Conservation (phyloP, 345 rosid species). For the Microcos paniculata region DNA sequence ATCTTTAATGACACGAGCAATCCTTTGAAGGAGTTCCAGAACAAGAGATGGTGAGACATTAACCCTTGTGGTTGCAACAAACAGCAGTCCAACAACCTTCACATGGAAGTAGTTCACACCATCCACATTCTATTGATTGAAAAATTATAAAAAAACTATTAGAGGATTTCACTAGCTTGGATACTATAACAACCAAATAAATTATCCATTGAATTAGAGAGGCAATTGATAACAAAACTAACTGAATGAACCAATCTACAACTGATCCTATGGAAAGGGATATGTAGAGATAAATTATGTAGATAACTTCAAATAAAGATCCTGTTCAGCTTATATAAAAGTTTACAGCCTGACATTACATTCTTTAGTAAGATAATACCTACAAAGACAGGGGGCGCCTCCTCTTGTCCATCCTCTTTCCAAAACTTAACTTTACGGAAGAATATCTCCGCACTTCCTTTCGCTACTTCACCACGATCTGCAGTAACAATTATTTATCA, state of each 20-base stretch:
- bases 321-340: neutral
- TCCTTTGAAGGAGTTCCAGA: constrained; percentile 95
- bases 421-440: constrained; percentile 98
- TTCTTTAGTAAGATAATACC: constrained; percentile 52
- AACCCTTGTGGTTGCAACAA: constrained; percentile 94
- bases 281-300: neutral
- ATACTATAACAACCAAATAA: neutral
- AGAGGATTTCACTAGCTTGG: neutral
- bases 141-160: neutral
- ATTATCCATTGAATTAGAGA: neutral
- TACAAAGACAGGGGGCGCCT: constrained; percentile 99
- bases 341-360: constrained; percentile 11
- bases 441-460: constrained; percentile 92
- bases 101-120: constrained; percentile 99
- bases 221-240: neutral
- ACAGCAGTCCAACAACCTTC: constrained; percentile 85
- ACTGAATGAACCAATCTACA: neutral
- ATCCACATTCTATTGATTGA: constrained; percentile 60
- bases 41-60: constrained; percentile 91
- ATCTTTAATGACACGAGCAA: constrained; percentile 95
- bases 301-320: constrained; percentile 3
- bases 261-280: neutral
- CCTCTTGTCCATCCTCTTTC: constrained; percentile 94
- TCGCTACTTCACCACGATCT: constrained; percentile 91
- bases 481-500: constrained; percentile 16